Evolutionary conservation across 139 green algal genomes (phyloP), one percentile per base, ranked within the genome.

Genomic region (Chlamydomonas asymmetrica): DNA sequence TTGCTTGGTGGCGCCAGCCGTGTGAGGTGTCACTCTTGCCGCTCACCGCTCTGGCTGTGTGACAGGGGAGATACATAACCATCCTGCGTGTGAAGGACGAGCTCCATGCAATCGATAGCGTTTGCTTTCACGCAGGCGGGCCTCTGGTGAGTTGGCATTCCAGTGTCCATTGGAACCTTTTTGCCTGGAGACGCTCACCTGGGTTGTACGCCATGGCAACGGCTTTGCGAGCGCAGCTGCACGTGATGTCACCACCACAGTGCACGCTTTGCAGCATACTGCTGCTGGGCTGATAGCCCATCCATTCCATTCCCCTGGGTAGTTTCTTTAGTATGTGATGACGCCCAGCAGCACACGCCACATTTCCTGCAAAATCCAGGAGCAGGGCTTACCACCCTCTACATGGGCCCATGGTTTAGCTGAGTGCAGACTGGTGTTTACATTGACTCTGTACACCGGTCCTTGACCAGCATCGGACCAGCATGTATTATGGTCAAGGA

Each of bases 41-140:
- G n/a, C n/a, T n/a, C n/a, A n/a, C n/a, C n/a, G n/a, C n/a, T n/a
- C n/a, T n/a, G n/a, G n/a, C n/a, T n/a, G n/a, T 59, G 20, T n/a
- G n/a, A 41, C 78, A 90, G 85, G 85, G 80, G 1, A 80, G 87
- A 3, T 92, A 89, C 50, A 59, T 92, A 0, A 83, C 78, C 0
- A 41, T 91, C 0, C 35, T 92, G 13, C 50, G 77, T 2, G 10
- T 79, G 0, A 66, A 83, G 0, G 80, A 76, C 13, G 66, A 78
- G 56, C 64, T 90, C 25, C 56, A 66, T 29, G 83, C 71, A 35
- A 84, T 92, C n/a, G 84, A 92, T 71, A 84, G 70, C 40, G 66
- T 89, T 0, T 92, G 87, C 60, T 92, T 85, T 56, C 87, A 92
- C 62, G 87, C 87, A 37, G 87, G 84, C 2, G 87, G 87, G 2